phyloP scores from a whole-genome alignment of 768 basidiomycete species.

The Boletellus emodensis region DNA sequence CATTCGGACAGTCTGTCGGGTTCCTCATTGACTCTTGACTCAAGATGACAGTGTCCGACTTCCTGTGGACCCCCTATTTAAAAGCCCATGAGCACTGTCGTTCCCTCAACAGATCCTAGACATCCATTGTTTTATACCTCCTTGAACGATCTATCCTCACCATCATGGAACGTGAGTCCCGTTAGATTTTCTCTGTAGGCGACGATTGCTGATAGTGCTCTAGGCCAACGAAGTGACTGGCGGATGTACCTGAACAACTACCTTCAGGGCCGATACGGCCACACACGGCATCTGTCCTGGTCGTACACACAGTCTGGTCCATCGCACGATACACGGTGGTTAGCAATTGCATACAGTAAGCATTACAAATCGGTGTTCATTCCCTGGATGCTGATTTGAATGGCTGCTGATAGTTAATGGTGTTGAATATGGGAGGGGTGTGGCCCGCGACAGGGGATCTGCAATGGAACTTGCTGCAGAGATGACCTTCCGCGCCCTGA shows the following conservation, averaged over 20 bases:
- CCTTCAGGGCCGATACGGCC: slow-evolving; percentile 31
- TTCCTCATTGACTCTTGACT: slow-evolving; percentile 24
- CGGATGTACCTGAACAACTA: slow-evolving; percentile 29
- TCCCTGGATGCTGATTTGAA: neutral
- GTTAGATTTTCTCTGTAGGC: neutral
- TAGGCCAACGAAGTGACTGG: slow-evolving; percentile 24
- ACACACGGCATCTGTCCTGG: slow-evolving; percentile 26
- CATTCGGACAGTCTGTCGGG: slow-evolving; percentile 1
- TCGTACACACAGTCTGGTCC: slow-evolving; percentile 18
- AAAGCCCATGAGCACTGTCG: slow-evolving; percentile 10
- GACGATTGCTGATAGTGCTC: slow-evolving; percentile 3
- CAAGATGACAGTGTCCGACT: slow-evolving; percentile 18
- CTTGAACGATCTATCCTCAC: slow-evolving; percentile 1
- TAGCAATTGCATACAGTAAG: slow-evolving; percentile 26
- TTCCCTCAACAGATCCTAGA: slow-evolving; percentile 7
- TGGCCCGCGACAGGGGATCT: slow-evolving; percentile 24
- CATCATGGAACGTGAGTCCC: slow-evolving; percentile 18
- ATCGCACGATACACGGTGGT: slow-evolving; percentile 23
- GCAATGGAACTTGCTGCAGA: slow-evolving; percentile 32
- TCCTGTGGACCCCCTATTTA: slow-evolving; percentile 25
- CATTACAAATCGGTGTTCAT: neutral
- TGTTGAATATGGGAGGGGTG: slow-evolving; percentile 25
- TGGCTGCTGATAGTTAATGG: slow-evolving; percentile 18
- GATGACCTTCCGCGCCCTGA: slow-evolving; percentile 21
- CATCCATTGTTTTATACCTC: slow-evolving; percentile 2